Evolutionary conservation across 306 rosid species (phyloP).

Genomic region (Citrullus colocynthis): DNA sequence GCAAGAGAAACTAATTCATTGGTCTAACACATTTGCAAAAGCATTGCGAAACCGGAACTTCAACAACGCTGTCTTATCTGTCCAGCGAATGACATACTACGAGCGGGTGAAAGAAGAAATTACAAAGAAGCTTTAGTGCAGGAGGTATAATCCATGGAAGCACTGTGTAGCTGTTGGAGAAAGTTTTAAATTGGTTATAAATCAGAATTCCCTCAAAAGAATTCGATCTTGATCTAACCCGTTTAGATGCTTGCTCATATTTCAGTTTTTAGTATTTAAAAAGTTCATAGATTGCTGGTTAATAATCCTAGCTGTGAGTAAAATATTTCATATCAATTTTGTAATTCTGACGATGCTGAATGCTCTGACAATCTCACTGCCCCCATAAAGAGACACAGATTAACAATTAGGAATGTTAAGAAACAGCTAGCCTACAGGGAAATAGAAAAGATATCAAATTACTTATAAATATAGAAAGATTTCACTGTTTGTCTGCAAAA

Average conservation of each 20-base stretch:
- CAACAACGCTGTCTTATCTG: constrained; percentile 48
- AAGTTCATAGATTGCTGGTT: not conserved
- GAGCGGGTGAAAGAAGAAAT: constrained; percentile 67
- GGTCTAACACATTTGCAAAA: constrained; percentile 43
- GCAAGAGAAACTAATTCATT: constrained; percentile 59
- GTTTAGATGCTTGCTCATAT: not conserved
- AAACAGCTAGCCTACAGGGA: not conserved
- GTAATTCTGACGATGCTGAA: not conserved
- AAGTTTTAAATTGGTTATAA: not conserved
- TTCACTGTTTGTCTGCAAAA: too few species aligned
- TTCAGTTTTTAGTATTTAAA: not conserved
- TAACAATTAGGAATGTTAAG: not conserved
- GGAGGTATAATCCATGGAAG: constrained; percentile 29
- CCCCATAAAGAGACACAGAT: not conserved
- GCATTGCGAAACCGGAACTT: constrained; percentile 41
- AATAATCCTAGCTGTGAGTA: not conserved
- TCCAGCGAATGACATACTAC: constrained; percentile 75
- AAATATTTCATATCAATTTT: not conserved
- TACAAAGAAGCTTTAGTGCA: constrained; percentile 47
- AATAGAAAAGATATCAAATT: too few species aligned
- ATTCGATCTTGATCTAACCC: not conserved
- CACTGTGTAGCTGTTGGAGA: not conserved
- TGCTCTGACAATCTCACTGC: not conserved
- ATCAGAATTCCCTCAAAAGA: not conserved
- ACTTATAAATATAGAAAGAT: too few species aligned